A percentile compares a stretch with the other conserved stretches of the same genome.
Evolutionary conservation across 768 basidiomycete species (phyloP).

Genomic region (Filobasidium floriforme): DNA sequence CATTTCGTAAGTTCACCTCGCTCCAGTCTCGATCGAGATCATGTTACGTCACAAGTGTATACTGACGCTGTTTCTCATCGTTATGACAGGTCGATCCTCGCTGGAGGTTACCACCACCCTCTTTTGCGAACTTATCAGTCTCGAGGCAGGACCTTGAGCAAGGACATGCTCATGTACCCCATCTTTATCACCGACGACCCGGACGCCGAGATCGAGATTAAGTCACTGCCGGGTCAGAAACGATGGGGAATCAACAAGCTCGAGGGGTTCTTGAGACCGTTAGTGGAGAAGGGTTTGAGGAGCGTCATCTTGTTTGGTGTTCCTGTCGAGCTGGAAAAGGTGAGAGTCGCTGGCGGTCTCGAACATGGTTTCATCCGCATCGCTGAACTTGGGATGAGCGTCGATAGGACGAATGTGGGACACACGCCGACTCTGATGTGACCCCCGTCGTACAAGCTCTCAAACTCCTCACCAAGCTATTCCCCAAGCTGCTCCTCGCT

Average conservation of each 20-base stretch:
- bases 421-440: slow-evolving; percentile 76
- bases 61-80: background rate
- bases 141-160: slow-evolving; percentile 51
- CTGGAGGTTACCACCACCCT: slow-evolving; percentile 91
- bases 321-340: slow-evolving; percentile 71
- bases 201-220: slow-evolving; percentile 68
- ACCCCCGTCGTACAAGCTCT: slow-evolving; percentile 96
- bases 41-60: background rate
- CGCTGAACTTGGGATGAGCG: background rate
- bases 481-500: slow-evolving; percentile 79
- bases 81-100: slow-evolving; percentile 39
- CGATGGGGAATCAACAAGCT: slow-evolving; percentile 93
- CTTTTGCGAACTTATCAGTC: slow-evolving; percentile 81
- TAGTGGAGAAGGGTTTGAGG: slow-evolving; percentile 78
- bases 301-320: slow-evolving; percentile 95
- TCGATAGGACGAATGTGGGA: slow-evolving; percentile 66
- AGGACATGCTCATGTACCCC: slow-evolving; percentile 93
- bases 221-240: slow-evolving; percentile 72
- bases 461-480: slow-evolving; percentile 63
- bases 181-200: slow-evolving; percentile 97
- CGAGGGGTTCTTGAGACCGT: slow-evolving; percentile 73
- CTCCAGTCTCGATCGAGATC: background rate
- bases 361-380: background rate
- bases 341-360: slow-evolving; percentile 33
- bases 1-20: slow-evolving; percentile 15